These are phyloP conservation scores for Trichothecium sympodiale DNA, from an alignment of 2,329 filamentous ascomycete species.

Conservation along the genomic window DNA sequence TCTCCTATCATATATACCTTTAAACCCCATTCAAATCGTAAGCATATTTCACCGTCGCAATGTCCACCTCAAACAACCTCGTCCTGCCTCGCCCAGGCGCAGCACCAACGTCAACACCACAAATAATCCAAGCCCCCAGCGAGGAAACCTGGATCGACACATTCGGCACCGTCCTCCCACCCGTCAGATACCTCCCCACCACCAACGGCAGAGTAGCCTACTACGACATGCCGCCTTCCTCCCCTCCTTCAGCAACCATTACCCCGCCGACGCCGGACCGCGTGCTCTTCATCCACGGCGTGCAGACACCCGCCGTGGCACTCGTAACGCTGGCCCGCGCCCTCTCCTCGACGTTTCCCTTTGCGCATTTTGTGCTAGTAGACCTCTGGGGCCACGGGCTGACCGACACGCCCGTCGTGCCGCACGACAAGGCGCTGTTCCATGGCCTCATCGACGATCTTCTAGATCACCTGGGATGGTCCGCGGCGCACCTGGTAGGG, in stretches of 20 bases:
- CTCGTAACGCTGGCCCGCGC: slow-evolving; percentile 27
- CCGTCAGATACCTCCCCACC: slow-evolving; percentile 20
- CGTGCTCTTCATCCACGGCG: slow-evolving; percentile 37
- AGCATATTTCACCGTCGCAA: too few species aligned
- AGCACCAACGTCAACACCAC: neutral
- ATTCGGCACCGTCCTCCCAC: slow-evolving; percentile 27
- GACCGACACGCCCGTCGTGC: slow-evolving; percentile 30
- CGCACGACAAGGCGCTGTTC: slow-evolving; percentile 31
- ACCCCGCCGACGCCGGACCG: slow-evolving; percentile 11
- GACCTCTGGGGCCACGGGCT: slow-evolving; percentile 45
- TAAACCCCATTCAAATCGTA: too few species aligned
- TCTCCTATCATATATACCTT: too few species aligned
- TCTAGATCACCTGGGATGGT: slow-evolving; percentile 28
- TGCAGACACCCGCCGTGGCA: slow-evolving; percentile 38
- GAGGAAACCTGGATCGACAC: slow-evolving; percentile 22
- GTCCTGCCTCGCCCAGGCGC: slow-evolving; percentile 1
- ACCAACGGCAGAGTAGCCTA: slow-evolving; percentile 25
- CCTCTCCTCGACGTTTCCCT: slow-evolving; percentile 22
- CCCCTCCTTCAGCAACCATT: neutral
- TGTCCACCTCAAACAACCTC: neutral
- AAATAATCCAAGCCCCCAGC: slow-evolving; percentile 19
- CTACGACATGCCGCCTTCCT: slow-evolving; percentile 19
- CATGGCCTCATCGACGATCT: slow-evolving; percentile 26
- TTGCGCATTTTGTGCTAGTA: slow-evolving; percentile 27
- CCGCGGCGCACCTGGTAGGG: slow-evolving; percentile 30